Percentiles rank a stretch among this genome's conserved stretches.
Conservation (phyloP, 345 rosid genomes). For the Lepidium aucheri region DNA sequence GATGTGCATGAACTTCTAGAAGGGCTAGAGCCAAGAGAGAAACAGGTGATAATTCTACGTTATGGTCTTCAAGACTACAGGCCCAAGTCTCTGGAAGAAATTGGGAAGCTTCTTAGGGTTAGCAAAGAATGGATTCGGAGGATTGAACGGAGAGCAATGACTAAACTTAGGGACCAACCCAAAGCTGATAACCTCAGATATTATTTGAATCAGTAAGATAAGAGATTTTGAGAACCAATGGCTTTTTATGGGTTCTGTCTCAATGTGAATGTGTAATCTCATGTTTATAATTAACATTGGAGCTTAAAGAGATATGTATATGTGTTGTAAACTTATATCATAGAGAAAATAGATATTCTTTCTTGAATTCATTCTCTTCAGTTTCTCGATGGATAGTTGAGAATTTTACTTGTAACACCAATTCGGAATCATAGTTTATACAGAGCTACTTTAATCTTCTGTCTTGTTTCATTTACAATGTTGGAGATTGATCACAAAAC, state of each 20-base stretch:
- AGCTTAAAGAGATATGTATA: not conserved
- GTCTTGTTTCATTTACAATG: conserved; percentile 7
- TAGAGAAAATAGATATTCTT: too few relatives aligned
- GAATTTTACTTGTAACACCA: too few relatives aligned
- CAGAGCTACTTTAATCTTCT: conserved; percentile 1
- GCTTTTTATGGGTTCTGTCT: not conserved
- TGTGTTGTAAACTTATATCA: not conserved
- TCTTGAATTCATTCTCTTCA: too few relatives aligned
- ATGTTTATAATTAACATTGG: too few relatives aligned
- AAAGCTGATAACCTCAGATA: conserved; percentile 34
- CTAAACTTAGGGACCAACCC: conserved; percentile 42
- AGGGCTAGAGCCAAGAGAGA: conserved; percentile 59
- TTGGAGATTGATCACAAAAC: not conserved
- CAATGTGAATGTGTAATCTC: not conserved
- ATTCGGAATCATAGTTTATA: not conserved
- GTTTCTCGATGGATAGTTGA: too few relatives aligned
- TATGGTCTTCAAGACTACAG: conserved; percentile 46
- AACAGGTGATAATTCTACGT: conserved; percentile 54
- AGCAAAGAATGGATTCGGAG: conserved; percentile 87
- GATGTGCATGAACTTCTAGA: conserved; percentile 42
- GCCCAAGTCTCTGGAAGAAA: conserved; percentile 69
- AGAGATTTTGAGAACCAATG: conserved; percentile 4
- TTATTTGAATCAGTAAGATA: conserved; percentile 25
- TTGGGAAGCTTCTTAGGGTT: conserved; percentile 50
- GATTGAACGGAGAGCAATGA: conserved; percentile 57